These are phyloP conservation scores for Nyssa sinensis DNA, from an alignment of 148 eudicot genomes.

Conservation along the genomic window DNA sequence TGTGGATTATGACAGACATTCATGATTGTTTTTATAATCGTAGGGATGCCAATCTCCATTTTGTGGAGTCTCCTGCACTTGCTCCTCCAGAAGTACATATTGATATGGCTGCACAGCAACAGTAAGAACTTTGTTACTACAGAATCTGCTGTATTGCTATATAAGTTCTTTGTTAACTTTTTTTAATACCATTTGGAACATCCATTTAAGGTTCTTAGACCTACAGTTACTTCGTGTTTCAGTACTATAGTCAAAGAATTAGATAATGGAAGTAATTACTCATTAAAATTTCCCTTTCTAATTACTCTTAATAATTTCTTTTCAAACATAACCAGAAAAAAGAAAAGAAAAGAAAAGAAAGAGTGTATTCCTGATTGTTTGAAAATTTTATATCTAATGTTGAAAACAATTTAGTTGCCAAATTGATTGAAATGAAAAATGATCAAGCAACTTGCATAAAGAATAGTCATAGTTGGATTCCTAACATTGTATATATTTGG, in stretches of 20 bases:
- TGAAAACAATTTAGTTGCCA: background rate
- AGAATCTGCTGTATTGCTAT: background rate
- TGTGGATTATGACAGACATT: background rate
- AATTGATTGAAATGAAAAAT: background rate
- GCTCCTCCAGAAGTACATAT: constrained; percentile 27
- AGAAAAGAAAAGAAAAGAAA: too few relatives aligned
- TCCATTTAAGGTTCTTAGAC: background rate
- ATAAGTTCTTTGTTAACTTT: background rate
- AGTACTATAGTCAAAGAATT: too few relatives aligned
- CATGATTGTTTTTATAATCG: background rate
- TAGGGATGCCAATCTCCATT: constrained; percentile 23
- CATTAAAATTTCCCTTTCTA: background rate
- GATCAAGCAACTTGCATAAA: background rate
- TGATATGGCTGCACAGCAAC: constrained; percentile 22
- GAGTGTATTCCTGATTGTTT: too few relatives aligned
- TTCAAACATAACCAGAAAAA: too few relatives aligned
- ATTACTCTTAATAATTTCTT: too few relatives aligned
- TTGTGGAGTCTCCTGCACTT: constrained; percentile 25
- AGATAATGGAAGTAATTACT: background rate
- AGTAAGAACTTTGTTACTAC: constrained; percentile 12
- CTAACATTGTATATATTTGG: background rate
- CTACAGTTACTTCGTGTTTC: background rate
- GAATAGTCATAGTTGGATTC: background rate
- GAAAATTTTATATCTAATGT: too few relatives aligned
- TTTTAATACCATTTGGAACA: too few relatives aligned